Evolutionary conservation across 2,329 filamentous ascomycete genomes (phyloP), one percentile per base, ranked within the genome.

Genomic region (Sporothrix protearum): DNA sequence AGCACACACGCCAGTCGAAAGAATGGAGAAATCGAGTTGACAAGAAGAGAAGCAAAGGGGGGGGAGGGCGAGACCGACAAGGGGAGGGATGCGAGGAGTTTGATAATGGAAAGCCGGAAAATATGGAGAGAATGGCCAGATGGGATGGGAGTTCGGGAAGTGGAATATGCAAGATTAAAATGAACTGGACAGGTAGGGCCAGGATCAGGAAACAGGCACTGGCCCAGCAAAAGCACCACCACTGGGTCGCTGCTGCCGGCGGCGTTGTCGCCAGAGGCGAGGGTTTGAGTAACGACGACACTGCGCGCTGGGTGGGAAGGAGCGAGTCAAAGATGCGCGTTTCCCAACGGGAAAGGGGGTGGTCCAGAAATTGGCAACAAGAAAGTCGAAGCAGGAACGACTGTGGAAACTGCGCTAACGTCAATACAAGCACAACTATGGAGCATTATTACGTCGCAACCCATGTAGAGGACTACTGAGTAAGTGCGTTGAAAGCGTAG

Each of bases 201-300:
- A 39, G 64, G 64, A 25, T 28, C 22, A 53, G 47, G 49, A 68
- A 55, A 25, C 16, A 63, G 36, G 36, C 59, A 33, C 49, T 53
- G 49, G 49, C 4, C 30, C 55, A 59, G 55, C 14, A 22, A 55
- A 28, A 30, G 51, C 51, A 55, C 51, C 22, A 55, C 51, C 51
- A 55, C 51, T 55, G 33, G 36, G 22, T 45, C 39, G 25, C 61
- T 61, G 33, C 14, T 42, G 59, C 25, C 16, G 25, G 33, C 57
- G 57, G 64, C 45, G 64, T 36, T 59, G 67, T 69, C 67, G 36
- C 67, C 67, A 69, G 51, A 69, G 67, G 67, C 49, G 51, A 57
- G 67, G 33, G 36, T 59, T 55, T 53, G 67, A 57, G 51, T 57
- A 69, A 69, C 67, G 14, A 69, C 22, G 67, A 69, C 33, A 22